A percentile compares a stretch with the other conserved stretches of the same genome.
Conservation (phyloP, 2,329 filamentous ascomycete species). For the Penicillium italicum region DNA sequence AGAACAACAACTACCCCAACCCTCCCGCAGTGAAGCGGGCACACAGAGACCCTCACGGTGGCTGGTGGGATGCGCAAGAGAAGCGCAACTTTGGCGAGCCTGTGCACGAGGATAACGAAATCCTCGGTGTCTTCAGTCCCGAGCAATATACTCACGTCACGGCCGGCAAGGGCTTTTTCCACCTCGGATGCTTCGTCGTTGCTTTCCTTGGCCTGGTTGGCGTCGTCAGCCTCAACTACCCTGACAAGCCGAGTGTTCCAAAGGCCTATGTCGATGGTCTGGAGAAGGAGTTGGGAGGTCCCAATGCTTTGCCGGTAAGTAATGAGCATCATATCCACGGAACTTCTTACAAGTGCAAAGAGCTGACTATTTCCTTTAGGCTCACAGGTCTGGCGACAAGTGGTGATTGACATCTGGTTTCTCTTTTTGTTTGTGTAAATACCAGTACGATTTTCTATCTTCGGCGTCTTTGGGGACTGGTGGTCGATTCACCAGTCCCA, state of each 20-base stretch:
- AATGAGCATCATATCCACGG: not conserved
- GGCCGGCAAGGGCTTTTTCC: conserved; percentile 64
- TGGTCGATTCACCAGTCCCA: conserved; percentile 18
- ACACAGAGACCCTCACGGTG: conserved; percentile 85
- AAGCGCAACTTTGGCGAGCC: conserved; percentile 95
- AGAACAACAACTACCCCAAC: conserved; percentile 50
- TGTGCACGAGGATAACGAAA: conserved; percentile 93
- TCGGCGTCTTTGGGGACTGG: conserved; percentile 31
- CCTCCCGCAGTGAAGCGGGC: conserved; percentile 71
- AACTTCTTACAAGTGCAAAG: not conserved
- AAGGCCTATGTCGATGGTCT: conserved; percentile 67
- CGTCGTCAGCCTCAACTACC: conserved; percentile 65
- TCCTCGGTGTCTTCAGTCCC: conserved; percentile 82
- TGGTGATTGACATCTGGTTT: conserved; percentile 32
- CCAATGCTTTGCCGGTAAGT: conserved; percentile 64
- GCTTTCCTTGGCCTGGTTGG: conserved; percentile 63
- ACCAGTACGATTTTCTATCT: conserved; percentile 34
- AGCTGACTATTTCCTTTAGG: conserved; percentile 27
- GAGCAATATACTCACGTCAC: conserved; percentile 84
- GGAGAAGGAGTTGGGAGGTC: conserved; percentile 70
- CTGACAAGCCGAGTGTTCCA: conserved; percentile 66
- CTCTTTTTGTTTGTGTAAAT: conserved; percentile 39
- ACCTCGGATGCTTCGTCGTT: conserved; percentile 65
- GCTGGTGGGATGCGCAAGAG: conserved; percentile 98
- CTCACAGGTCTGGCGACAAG: conserved; percentile 38